Evolutionary conservation across 306 rosid genomes (phyloP).

Genomic region (Vigna mungo): DNA sequence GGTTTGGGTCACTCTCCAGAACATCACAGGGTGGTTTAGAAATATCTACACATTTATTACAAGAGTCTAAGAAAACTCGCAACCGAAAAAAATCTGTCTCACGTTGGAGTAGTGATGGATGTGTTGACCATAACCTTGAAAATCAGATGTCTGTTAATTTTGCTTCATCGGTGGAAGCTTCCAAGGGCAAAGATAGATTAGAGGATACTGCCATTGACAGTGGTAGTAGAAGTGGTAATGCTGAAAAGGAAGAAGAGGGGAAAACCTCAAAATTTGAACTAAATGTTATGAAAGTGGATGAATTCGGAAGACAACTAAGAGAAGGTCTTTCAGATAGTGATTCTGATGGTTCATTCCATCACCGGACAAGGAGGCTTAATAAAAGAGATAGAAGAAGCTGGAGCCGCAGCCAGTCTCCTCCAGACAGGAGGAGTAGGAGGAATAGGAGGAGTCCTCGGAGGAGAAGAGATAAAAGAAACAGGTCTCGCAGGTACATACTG

Average conservation of each 20-base stretch:
- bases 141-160: conserved; percentile 45
- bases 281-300: conserved; percentile 68
- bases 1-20: conserved; percentile 44
- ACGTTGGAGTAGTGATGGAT: conserved; percentile 47
- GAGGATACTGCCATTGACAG: conserved; percentile 47
- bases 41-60: conserved; percentile 44
- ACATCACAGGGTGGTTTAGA: conserved; percentile 47
- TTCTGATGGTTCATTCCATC: conserved; percentile 65
- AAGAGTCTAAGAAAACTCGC: conserved; percentile 40
- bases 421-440: conserved; percentile 56
- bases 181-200: conserved; percentile 48
- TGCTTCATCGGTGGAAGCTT: conserved; percentile 48
- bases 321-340: conserved; percentile 79
- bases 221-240: conserved; percentile 42
- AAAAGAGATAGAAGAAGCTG: conserved; percentile 75
- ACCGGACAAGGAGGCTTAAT: conserved; percentile 51
- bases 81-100: conserved; percentile 37
- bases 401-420: conserved; percentile 76
- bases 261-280: conserved; percentile 52
- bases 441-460: conserved; percentile 76
- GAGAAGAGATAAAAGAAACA: conserved; percentile 80
- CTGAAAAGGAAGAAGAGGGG: conserved; percentile 54
- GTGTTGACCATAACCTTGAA: conserved; percentile 47
- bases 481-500: conserved; percentile 77
- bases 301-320: conserved; percentile 81